Base-by-base conservation (phyloP, 352 stramenopile species). In the Phytophthora crassamura region DNA sequence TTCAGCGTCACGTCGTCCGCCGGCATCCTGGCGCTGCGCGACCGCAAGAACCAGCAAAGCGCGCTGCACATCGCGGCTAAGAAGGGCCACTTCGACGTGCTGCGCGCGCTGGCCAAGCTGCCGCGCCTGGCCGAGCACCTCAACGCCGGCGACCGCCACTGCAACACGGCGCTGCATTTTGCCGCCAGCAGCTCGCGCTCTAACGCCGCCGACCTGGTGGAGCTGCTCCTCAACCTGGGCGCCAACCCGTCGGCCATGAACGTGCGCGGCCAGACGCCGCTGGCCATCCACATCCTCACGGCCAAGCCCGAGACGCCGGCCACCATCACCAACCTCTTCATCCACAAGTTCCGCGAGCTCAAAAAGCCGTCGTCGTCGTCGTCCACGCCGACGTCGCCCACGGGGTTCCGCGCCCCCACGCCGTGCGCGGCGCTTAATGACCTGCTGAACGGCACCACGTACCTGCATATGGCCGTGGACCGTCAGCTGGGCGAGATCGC, bases 231-330 rank as follows among this genome's bases (percentile, higher is more conserved):
- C 2, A 78, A 74, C 14, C 67, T 90, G 16, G 79, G 84, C 28
- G 87, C 87, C 2, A 92, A 75, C 51, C 72, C 80, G 16, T 70
- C 77, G 25, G 80, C 78, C 7, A 70, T 90, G 34, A 95, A 95
- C 64, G 73, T 95, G 12, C 87, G 87, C 22, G 87, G 86, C 5
- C 87, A 95, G 71, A 95, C 87, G 35, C 87, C 87, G 61, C 74
- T 94, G 32, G 86, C 82, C 54, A 92, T 94, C 59, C 87, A 95
- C 69, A 93, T 94, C 54, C 54, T 95, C 59, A 95, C 87, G 16
- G 77, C 77, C 11, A 80, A 78, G 25, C 67, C 77, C 5, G 87
- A 95, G 54, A 84, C 80, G 28, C 46, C 82, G 12, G 36, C 61
- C 22, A 67, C 64, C 20, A 89, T 94, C 55, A 71, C 81, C 2